These are phyloP conservation scores for Chalciporus piperatus DNA, from an alignment of 768 basidiomycete species.

Conservation along the genomic window DNA sequence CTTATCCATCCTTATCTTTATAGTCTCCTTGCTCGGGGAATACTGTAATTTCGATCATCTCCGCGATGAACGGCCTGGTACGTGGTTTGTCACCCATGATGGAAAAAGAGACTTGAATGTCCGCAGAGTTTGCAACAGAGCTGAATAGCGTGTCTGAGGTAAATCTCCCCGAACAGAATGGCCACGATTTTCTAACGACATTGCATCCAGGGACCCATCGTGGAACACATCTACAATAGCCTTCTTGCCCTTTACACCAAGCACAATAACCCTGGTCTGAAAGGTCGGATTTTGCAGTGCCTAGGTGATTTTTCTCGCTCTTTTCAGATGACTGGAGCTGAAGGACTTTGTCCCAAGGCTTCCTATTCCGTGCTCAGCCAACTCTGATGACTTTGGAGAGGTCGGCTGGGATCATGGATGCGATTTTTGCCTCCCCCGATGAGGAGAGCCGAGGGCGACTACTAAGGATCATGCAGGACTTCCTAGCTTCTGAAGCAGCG, in stretches of 20 bases:
- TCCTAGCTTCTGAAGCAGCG: slow-evolving; percentile 76
- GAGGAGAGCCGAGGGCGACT: slow-evolving; percentile 71
- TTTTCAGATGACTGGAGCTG: neutral
- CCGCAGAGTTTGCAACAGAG: slow-evolving; percentile 51
- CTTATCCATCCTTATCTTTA: slow-evolving; percentile 73
- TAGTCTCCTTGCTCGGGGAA: slow-evolving; percentile 82
- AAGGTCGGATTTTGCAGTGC: slow-evolving; percentile 78
- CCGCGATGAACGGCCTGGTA: slow-evolving; percentile 58
- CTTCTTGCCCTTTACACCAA: slow-evolving; percentile 74
- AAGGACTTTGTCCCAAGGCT: slow-evolving; percentile 50
- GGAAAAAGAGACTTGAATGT: neutral
- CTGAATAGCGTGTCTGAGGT: slow-evolving; percentile 60
- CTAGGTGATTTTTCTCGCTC: slow-evolving; percentile 53
- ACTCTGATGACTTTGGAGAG: slow-evolving; percentile 81
- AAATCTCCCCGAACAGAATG: neutral
- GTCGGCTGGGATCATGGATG: slow-evolving; percentile 85
- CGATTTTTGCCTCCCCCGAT: slow-evolving; percentile 73
- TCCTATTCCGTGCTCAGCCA: slow-evolving; percentile 89
- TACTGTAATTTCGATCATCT: slow-evolving; percentile 85
- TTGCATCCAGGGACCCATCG: slow-evolving; percentile 55
- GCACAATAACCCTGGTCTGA: slow-evolving; percentile 53
- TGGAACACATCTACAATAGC: slow-evolving; percentile 77
- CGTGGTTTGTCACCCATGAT: slow-evolving; percentile 18
- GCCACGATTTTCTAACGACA: slow-evolving; percentile 1
- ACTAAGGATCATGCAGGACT: slow-evolving; percentile 88